phyloP scores from a whole-genome alignment of 2,329 filamentous ascomycete genomes.

The Xylariales sp. region DNA sequence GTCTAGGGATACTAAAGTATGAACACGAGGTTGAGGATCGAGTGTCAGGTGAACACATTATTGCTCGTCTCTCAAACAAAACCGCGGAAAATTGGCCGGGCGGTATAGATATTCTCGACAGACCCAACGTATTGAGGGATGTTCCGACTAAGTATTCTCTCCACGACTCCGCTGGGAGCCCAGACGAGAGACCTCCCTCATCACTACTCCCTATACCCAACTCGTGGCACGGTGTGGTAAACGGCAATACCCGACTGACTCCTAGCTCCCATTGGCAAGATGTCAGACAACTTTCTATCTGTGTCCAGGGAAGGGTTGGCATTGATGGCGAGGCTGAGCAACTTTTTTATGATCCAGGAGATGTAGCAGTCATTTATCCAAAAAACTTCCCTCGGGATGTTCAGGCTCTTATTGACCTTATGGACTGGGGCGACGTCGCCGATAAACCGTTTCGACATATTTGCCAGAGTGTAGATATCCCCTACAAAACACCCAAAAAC shows the following conservation, averaged over 20 bases:
- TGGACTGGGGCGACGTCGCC: constrained; percentile 81
- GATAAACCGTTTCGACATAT: constrained; percentile 68
- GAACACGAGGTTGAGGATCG: constrained; percentile 41
- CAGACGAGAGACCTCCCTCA: constrained; percentile 43
- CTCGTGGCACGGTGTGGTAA: constrained; percentile 67
- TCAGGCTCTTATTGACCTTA: constrained; percentile 78
- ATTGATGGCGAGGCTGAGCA: constrained; percentile 48
- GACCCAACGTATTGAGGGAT: constrained; percentile 53
- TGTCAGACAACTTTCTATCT: constrained; percentile 81
- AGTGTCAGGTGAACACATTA: constrained; percentile 27
- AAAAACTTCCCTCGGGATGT: constrained; percentile 89
- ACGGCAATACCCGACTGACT: constrained; percentile 78
- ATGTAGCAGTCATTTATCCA: constrained; percentile 83
- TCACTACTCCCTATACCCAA: constrained; percentile 67
- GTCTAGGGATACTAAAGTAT: constrained; percentile 38
- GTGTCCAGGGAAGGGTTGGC: constrained; percentile 49
- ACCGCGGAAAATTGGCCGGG: constrained; percentile 37
- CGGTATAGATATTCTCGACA: constrained; percentile 50
- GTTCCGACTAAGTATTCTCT: constrained; percentile 51
- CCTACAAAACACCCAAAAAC: constrained; percentile 41
- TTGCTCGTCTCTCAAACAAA: constrained; percentile 44
- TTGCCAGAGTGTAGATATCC: constrained; percentile 27
- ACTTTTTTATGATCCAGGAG: constrained; percentile 72
- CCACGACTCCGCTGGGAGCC: constrained; percentile 31
- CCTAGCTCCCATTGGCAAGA: constrained; percentile 89